Evolutionary conservation across 192 early-diverging fungal genomes (phyloP), one percentile per base, ranked within the genome.

Genomic region (Coemansia sp.): DNA sequence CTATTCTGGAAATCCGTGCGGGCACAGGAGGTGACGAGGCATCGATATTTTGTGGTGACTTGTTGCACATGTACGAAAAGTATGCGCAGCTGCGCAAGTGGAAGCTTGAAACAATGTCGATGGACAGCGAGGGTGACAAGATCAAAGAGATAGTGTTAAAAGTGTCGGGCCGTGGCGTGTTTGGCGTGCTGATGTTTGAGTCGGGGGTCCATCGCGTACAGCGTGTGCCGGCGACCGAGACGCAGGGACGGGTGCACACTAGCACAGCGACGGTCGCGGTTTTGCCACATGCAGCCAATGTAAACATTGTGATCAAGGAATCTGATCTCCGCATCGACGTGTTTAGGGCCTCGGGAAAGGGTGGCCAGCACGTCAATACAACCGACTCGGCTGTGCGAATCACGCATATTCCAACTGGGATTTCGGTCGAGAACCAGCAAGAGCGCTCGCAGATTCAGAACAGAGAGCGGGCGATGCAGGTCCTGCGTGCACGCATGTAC

Each of bases 391-490:
- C 96, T 6, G 93, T 97, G 58, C 85, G 95, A 5, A 84, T 98
- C 25, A 95, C 92, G 7, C 97, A 98, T 81, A 63, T 96, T 20
- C 92, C 97, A 6, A 93, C 93, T 3, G 95, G 95, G 0, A 88
- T 95, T 37, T 83, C 85, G 6, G 90, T 95, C 5, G 81, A 88
- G 28, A 92, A 92, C 75, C 95, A 97, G 81, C 90, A 89, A 58
- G 91, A 96, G 68, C 81, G 95, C 53, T 96, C 94, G n/a, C 95
- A 98, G 71, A 89, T 92, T 52, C 70, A 87, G 82, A 98, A 98
- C 77, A 88, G 86, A 66, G 89, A 88, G 0, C 91, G 89, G 62
- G 96, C 95, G 0, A 82, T 98, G 74, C 84, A 87, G 54, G 85
- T 96, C 50, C 63, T 98, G 36, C 82, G 87, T 11, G 88, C 93